These are phyloP conservation scores for Aurinia saxatilis DNA, from an alignment of 345 rosid genomes.

Conservation along the genomic window DNA sequence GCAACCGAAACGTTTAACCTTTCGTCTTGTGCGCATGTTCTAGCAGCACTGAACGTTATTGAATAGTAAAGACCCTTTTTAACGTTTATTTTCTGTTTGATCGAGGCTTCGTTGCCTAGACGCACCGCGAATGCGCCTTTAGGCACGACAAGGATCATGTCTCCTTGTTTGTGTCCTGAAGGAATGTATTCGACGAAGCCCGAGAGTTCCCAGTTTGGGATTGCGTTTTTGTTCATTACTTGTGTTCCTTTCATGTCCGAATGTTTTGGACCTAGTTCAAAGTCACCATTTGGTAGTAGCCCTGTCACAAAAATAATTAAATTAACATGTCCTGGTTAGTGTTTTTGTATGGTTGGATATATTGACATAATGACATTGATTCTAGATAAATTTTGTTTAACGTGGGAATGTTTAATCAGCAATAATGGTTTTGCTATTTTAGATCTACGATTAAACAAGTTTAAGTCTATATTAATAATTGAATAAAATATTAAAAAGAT, in stretches of 20 bases:
- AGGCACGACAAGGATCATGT: conserved; percentile 87
- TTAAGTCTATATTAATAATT: not conserved
- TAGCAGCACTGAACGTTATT: conserved; percentile 74
- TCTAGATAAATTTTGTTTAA: not conserved
- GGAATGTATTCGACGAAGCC: conserved; percentile 81
- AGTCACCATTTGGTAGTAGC: conserved; percentile 68
- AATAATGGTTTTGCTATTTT: not conserved
- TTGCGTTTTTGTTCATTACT: conserved; percentile 37
- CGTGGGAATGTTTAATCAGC: conserved; percentile 7
- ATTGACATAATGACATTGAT: not conserved
- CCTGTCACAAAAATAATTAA: too few relatives aligned
- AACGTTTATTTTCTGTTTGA: conserved; percentile 53
- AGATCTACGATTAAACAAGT: not conserved
- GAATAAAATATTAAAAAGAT: not conserved
- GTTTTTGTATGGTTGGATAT: too few relatives aligned
- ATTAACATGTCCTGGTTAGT: too few relatives aligned
- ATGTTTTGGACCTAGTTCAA: conserved; percentile 54
- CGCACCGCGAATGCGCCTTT: conserved; percentile 70
- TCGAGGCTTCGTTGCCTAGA: conserved; percentile 81
- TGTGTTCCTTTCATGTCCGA: conserved; percentile 60
- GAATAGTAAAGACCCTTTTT: conserved; percentile 50
- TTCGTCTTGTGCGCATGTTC: conserved; percentile 90
- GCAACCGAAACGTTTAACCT: conserved; percentile 59
- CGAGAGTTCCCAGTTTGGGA: conserved; percentile 69
- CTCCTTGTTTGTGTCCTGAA: conserved; percentile 90